Evolutionary conservation across 768 basidiomycete species (phyloP).

Genomic region (Pleurotus salmoneostramineus): DNA sequence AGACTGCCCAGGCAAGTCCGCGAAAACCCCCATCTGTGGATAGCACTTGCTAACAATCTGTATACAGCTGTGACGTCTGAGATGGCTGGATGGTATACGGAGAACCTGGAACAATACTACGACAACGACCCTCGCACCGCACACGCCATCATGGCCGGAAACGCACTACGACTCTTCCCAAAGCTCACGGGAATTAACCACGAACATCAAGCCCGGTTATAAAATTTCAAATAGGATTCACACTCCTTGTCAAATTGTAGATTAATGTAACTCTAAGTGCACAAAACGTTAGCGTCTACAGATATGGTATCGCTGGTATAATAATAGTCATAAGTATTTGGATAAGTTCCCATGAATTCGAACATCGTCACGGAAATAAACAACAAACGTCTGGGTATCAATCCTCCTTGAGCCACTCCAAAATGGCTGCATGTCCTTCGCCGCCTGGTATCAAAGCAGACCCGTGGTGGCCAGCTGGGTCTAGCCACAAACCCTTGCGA

Average conservation of each 20-base stretch:
- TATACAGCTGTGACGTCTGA: constrained; percentile 50
- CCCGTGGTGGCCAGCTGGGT: constrained; percentile 62
- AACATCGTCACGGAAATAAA: neutral
- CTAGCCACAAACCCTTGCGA: constrained; percentile 59
- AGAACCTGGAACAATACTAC: constrained; percentile 48
- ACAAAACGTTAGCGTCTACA: neutral
- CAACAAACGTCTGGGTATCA: neutral
- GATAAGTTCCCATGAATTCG: neutral
- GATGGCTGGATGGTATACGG: constrained; percentile 61
- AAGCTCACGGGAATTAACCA: constrained; percentile 14
- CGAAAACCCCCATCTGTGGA: neutral
- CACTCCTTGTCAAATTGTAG: too few species aligned
- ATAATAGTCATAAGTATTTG: constrained; percentile 9
- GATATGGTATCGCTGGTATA: neutral
- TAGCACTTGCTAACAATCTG: neutral
- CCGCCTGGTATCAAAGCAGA: constrained; percentile 51
- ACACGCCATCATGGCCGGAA: constrained; percentile 40
- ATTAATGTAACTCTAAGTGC: too few species aligned
- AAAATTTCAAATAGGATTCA: neutral
- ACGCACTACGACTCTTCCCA: constrained; percentile 52
- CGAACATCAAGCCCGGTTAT: neutral
- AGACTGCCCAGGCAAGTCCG: constrained; percentile 65
- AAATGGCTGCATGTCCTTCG: constrained; percentile 49
- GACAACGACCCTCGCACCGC: constrained; percentile 31
- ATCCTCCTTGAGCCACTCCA: constrained; percentile 54